Evolutionary conservation across 2,329 filamentous ascomycete species (phyloP), one percentile per base, ranked within the genome.

Genomic region (Pyrenophora graminea): DNA sequence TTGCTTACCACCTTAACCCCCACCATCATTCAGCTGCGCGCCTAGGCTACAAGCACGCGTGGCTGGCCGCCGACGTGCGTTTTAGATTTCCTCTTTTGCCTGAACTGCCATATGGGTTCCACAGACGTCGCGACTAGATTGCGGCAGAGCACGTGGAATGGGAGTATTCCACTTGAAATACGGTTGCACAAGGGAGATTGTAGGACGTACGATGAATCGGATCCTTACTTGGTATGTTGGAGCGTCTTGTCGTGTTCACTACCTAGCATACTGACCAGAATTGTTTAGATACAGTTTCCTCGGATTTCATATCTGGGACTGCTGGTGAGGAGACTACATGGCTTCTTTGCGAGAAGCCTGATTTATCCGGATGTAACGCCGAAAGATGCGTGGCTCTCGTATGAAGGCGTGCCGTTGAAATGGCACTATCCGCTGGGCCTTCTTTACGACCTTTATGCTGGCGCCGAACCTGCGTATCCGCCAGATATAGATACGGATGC

Each of bases 371-470:
- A 79, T 37, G 75, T 80, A 27, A 74, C 74, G 3, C 66, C 79
- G 6, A 76, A 81, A 51, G 74, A 82, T 37, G 81, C 82, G 17
- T 87, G 84, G 82, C 82, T 90, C 57, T 85, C 83, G 1, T 87
- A 85, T 64, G 84, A 90, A 67, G 80, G 78, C 12, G 86, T 90
- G 13, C 82, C 85, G 2, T 70, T 90, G 57, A 89, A 88, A 75
- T 88, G 85, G 85, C 87, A 90, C 64, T 85, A 88, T 53, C 86
- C 87, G 0, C 68, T 88, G 9, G 87, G 87, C 1, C 74, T 90
- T 9, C 77, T 90, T 4, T 88, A 85, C 65, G 87, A 90, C 68
- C 76, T 90, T 5, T 88, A 88, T 62, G 82, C 83, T 2, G 84
- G 83, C 15, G 79, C 78, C 18, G 80, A 80, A 48, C 78, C 80